These are phyloP conservation scores for Mortierella hygrophila DNA, from an alignment of 192 early-diverging fungal genomes.

Conservation along the genomic window DNA sequence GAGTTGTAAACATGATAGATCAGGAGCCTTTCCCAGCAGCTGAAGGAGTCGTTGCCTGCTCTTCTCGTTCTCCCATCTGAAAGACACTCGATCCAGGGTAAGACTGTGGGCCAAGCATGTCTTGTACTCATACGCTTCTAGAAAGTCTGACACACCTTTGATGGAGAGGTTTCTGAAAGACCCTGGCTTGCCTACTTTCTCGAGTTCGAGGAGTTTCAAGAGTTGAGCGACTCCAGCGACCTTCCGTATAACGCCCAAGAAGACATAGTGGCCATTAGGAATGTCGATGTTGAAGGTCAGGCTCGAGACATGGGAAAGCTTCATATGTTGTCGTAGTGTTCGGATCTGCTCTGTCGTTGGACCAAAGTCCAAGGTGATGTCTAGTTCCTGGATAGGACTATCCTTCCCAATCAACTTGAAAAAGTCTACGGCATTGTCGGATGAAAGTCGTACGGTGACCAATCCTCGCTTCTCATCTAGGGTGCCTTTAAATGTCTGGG, in stretches of 20 bases:
- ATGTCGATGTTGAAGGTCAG: neutral
- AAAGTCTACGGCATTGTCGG: neutral
- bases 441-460: neutral
- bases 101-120: neutral
- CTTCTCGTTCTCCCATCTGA: neutral
- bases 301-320: neutral
- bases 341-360: neutral
- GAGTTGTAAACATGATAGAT: neutral
- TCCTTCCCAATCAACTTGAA: neutral
- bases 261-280: neutral
- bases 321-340: neutral
- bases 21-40: neutral
- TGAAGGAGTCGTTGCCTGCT: neutral
- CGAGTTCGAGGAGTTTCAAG: neutral
- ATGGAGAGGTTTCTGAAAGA: neutral
- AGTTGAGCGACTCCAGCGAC: neutral
- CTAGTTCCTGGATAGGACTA: neutral
- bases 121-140: neutral
- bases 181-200: neutral
- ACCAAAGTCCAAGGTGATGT: neutral
- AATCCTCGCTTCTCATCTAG: neutral
- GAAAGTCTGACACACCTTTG: neutral
- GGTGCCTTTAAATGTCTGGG: neutral
- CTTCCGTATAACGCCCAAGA: neutral
- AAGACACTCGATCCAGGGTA: neutral